Conservation (phyloP, 345 rosid species). For the Salix viminalis region DNA sequence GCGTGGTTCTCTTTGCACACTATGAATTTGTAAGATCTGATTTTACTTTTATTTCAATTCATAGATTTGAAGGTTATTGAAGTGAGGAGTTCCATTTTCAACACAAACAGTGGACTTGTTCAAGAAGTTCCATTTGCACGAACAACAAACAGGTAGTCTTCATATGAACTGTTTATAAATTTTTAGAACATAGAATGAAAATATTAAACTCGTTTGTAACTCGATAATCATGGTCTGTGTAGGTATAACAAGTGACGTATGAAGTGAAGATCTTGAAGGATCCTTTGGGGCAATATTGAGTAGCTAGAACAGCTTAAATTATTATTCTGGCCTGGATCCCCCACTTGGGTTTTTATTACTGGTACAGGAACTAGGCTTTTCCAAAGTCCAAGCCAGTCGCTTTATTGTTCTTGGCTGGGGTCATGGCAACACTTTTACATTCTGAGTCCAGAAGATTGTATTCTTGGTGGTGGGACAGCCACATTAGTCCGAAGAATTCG, state of each 20-base stretch:
- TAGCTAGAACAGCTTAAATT: conserved; percentile 16
- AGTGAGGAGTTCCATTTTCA: conserved; percentile 11
- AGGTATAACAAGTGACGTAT: conserved; percentile 7
- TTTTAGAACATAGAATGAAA: not conserved
- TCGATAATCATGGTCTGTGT: conserved; percentile 5
- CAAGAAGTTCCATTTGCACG: not conserved
- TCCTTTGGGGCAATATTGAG: not conserved
- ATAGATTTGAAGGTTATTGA: conserved; percentile 3
- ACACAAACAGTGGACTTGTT: not conserved
- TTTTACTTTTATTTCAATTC: conserved; percentile 1
- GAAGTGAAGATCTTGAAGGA: conserved; percentile 7
- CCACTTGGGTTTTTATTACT: conserved; percentile 37
- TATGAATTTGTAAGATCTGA: conserved; percentile 28
- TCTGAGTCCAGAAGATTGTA: conserved; percentile 34
- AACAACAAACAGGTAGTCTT: conserved; percentile 14
- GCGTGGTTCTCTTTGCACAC: not conserved
- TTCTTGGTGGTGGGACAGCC: conserved; percentile 95
- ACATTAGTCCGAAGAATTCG: conserved; percentile 64
- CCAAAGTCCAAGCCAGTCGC: conserved; percentile 60
- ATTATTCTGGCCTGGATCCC: conserved; percentile 71
- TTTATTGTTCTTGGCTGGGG: conserved; percentile 44
- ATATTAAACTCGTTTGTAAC: not conserved
- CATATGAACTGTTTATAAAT: not conserved
- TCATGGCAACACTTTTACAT: conserved; percentile 28
- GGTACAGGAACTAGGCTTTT: conserved; percentile 42